Percentiles rank a stretch among this genome's conserved stretches.
phyloP scores from a whole-genome alignment of 2,329 filamentous ascomycete species.

The Seiridium cupressi region DNA sequence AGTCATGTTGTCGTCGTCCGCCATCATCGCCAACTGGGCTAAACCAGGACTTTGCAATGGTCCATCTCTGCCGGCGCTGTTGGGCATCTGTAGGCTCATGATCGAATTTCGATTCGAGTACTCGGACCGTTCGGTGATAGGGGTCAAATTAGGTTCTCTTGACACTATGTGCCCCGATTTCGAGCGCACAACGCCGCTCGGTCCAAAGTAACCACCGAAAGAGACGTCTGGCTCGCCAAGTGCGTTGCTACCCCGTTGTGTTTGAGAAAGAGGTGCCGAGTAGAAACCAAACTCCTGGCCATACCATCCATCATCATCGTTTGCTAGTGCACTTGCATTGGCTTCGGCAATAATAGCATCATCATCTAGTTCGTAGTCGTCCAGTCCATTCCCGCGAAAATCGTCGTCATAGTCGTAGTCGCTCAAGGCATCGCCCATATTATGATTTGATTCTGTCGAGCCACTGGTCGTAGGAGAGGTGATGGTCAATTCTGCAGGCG shows the following conservation, averaged over 20 bases:
- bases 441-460: conserved; percentile 19
- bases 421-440: conserved; percentile 34
- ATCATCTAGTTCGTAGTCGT: conserved; percentile 72
- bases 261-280: conserved; percentile 51
- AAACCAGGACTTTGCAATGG: conserved; percentile 69
- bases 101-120: conserved; percentile 94
- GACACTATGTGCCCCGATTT: conserved; percentile 73
- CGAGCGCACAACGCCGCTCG: conserved; percentile 66
- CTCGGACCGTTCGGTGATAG: conserved; percentile 93
- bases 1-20: conserved; percentile 69
- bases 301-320: conserved; percentile 91
- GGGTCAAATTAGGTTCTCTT: conserved; percentile 87
- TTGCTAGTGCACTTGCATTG: conserved; percentile 89
- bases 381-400: conserved; percentile 39
- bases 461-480: conserved; percentile 29
- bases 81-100: conserved; percentile 64
- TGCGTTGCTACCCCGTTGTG: conserved; percentile 16
- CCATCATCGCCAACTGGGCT: conserved; percentile 70
- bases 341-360: conserved; percentile 92
- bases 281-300: conserved; percentile 98
- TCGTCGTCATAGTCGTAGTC: conserved; percentile 68
- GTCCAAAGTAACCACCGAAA: conserved; percentile 87
- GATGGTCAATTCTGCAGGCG: conserved; percentile 30
- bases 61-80: conserved; percentile 43
- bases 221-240: conserved; percentile 39